Evolutionary conservation across 208 protist species (phyloP), one percentile per base, ranked within the genome.

Genomic region (Wallacemonas sp.): DNA sequence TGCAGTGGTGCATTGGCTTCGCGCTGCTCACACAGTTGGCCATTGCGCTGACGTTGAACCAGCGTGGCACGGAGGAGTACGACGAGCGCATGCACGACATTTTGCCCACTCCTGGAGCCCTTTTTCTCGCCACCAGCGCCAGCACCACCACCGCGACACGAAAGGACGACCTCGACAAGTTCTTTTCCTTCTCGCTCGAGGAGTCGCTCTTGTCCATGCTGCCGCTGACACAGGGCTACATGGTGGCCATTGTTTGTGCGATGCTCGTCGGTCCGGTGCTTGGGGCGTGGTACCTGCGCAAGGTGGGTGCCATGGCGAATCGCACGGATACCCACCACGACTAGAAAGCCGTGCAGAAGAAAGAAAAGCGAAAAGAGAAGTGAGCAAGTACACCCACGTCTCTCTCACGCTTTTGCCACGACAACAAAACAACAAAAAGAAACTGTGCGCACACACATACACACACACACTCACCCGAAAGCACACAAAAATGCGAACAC

Each of bases 1-100:
- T 68, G 41, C 63, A 45, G 14, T 45, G 50, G 32, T 61, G 39
- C 49, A 68, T 74, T 38, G 69, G 69, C 12, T 39, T 74, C 36
- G 69, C 61, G 4, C 44, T 74, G 0, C 44, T 76, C 46, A 76
- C 71, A 12, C 71, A 76, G 57, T 45, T 76, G n/a, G 71, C 71
- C 33, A 76, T 76, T 41, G 65, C 71, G 18, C 57, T 76, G 7
- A 67, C 71, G 28, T 57, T 76, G 41, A 70, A 71, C 44, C 31
- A 54, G 25, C 61, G 71, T 39, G 71, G 63, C 33, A 38, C 54
- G 3, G 61, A 67, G 26, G 69, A 74, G 61, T 74, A 74, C 62
- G 57, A 67, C 29, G 14, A n/a, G 5, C 61, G 39, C 5, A 3
- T 65, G 26, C 29, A 14, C 42, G 38, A 39, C 29, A 31, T 59